Percentiles rank a stretch among this genome's conserved stretches.
Conservation (phyloP, 225 moss, liverwort and hornwort genomes). For the Pseudisothecium myosuroides region DNA sequence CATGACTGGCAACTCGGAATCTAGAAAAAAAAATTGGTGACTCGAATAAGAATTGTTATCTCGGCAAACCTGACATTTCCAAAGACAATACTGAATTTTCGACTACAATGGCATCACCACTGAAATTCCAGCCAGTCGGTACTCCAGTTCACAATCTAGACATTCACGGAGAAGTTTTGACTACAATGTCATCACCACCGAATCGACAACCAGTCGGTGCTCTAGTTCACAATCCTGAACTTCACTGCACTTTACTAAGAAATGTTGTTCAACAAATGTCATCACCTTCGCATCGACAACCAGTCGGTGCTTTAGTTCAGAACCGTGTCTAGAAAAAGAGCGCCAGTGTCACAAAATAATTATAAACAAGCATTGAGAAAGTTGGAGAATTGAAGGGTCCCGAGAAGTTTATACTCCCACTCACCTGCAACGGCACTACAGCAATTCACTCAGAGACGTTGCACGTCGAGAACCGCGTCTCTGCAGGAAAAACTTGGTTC, state of each 20-base stretch:
- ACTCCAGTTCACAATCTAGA: background rate
- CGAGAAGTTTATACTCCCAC: background rate
- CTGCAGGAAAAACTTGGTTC: background rate
- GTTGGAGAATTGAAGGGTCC: background rate
- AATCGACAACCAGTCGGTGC: background rate
- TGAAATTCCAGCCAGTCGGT: background rate
- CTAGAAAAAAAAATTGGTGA: background rate
- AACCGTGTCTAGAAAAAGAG: no score
- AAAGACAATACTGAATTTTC: no score
- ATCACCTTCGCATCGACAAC: background rate
- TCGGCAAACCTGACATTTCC: background rate
- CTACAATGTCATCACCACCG: background rate
- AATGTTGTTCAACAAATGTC: background rate
- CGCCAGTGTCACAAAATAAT: no score
- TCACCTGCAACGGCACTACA: background rate
- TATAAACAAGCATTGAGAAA: background rate
- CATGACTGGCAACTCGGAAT: background rate
- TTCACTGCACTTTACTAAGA: background rate
- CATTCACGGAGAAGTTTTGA: background rate
- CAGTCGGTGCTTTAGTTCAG: no score
- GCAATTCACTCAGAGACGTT: background rate
- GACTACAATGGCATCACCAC: background rate
- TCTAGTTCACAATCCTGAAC: background rate
- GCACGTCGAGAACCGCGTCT: background rate
- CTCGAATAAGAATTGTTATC: background rate